Conservation (phyloP, 2,329 filamentous ascomycete genomes). For the Ophiostoma triangulosporum region DNA sequence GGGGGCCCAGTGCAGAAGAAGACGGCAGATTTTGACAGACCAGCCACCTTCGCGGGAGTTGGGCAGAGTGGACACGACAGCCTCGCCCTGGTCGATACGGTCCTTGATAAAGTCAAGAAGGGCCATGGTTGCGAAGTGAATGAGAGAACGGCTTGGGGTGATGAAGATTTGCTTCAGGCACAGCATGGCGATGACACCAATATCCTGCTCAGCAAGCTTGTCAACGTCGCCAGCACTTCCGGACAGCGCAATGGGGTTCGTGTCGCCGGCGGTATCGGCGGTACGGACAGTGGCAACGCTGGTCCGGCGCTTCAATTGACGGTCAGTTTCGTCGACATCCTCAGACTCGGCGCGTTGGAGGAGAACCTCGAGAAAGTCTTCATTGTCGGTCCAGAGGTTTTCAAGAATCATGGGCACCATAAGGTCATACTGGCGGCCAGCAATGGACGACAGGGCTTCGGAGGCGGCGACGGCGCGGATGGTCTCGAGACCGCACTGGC, state of each 20-base stretch:
- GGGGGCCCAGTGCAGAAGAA: constrained; percentile 75
- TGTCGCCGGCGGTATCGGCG: constrained; percentile 46
- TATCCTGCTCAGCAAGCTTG: constrained; percentile 78
- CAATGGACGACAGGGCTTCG: constrained; percentile 62
- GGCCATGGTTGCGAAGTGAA: constrained; percentile 60
- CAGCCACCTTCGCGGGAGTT: constrained; percentile 45
- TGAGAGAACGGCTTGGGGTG: constrained; percentile 67
- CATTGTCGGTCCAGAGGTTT: constrained; percentile 67
- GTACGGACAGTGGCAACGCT: constrained; percentile 71
- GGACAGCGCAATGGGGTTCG: constrained; percentile 58
- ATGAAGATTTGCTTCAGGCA: constrained; percentile 79
- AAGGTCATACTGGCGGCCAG: constrained; percentile 60
- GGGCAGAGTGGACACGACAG: constrained; percentile 33
- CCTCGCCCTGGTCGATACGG: constrained; percentile 37
- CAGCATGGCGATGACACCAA: constrained; percentile 68
- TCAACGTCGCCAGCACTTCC: constrained; percentile 79
- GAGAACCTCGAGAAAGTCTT: constrained; percentile 55
- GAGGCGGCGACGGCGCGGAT: constrained; percentile 71
- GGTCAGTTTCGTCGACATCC: constrained; percentile 55
- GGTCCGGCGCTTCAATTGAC: constrained; percentile 50
- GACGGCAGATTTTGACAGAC: constrained; percentile 69
- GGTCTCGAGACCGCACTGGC: constrained; percentile 59
- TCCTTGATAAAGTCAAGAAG: constrained; percentile 63
- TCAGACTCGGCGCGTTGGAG: constrained; percentile 52
- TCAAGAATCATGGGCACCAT: constrained; percentile 77